Evolutionary conservation across 164 flowering plant genomes (phyloP).

Genomic region (Magnolia sinica): DNA sequence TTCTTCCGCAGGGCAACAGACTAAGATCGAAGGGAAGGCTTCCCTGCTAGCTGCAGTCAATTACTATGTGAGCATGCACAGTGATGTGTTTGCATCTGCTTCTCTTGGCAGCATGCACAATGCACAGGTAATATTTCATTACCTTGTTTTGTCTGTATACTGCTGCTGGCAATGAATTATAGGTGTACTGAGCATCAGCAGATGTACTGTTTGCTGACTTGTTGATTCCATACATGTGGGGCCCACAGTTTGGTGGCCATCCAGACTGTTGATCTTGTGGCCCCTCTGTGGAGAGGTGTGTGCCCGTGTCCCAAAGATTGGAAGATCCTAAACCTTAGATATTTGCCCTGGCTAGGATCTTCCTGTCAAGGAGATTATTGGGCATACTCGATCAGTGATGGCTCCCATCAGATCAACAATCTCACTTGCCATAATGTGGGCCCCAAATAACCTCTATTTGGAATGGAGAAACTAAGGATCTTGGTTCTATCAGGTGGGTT

Average conservation of each 20-base stretch:
- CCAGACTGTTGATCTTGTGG: neutral
- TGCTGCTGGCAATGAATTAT: too few relatives aligned
- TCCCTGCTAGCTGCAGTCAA: slow-evolving; percentile 90
- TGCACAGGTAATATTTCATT: slow-evolving; percentile 61
- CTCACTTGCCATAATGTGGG: too few relatives aligned
- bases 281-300: neutral
- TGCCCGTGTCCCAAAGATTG: too few relatives aligned
- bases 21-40: slow-evolving; percentile 77
- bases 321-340: too few relatives aligned
- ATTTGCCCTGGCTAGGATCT: too few relatives aligned
- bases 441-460: neutral
- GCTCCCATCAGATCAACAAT: too few relatives aligned
- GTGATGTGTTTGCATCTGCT: slow-evolving; percentile 95
- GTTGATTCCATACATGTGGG: too few relatives aligned
- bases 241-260: neutral
- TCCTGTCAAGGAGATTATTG: too few relatives aligned
- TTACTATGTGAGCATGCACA: slow-evolving; percentile 88
- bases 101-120: slow-evolving; percentile 99
- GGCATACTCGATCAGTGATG: too few relatives aligned
- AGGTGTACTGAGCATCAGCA: too few relatives aligned
- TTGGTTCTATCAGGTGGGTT: slow-evolving; percentile 60
- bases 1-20: slow-evolving; percentile 66
- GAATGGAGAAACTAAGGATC: neutral
- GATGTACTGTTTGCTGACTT: too few relatives aligned
- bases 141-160: neutral